A percentile compares a stretch with the other conserved stretches of the same genome.
phyloP scores from a whole-genome alignment of 768 basidiomycete species.

The Dacryopinax spathularia region DNA sequence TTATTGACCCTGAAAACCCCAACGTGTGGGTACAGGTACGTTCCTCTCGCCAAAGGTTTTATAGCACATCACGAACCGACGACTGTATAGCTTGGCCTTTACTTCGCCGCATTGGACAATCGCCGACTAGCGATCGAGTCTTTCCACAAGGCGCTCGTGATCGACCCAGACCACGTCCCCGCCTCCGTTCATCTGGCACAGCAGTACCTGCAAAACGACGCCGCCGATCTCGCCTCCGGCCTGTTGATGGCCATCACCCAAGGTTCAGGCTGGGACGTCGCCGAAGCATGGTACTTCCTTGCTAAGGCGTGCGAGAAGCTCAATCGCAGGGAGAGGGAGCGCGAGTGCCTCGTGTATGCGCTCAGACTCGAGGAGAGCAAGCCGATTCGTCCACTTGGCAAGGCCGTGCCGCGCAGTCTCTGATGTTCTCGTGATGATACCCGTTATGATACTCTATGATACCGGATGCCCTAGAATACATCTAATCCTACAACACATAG shows the following conservation, averaged over 20 bases:
- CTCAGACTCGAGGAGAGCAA: slow-evolving; percentile 32
- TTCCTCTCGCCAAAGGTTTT: background rate
- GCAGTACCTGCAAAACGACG: slow-evolving; percentile 46
- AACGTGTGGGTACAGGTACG: slow-evolving; percentile 90
- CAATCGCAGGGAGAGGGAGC: slow-evolving; percentile 52
- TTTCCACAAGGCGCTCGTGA: slow-evolving; percentile 79
- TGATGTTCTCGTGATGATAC: slow-evolving; percentile 2
- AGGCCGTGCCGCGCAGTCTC: slow-evolving; percentile 19
- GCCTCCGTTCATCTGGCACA: slow-evolving; percentile 67
- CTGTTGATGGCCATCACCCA: slow-evolving; percentile 63
- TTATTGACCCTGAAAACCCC: slow-evolving; percentile 69
- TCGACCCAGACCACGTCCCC: slow-evolving; percentile 62
- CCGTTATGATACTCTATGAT: background rate
- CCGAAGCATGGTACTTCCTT: slow-evolving; percentile 91
- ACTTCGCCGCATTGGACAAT: slow-evolving; percentile 45
- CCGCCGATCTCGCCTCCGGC: slow-evolving; percentile 70
- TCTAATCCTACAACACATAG: background rate
- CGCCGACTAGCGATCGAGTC: slow-evolving; percentile 54
- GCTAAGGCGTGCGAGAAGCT: slow-evolving; percentile 68
- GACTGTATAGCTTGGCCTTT: slow-evolving; percentile 52
- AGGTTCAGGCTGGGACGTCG: slow-evolving; percentile 74
- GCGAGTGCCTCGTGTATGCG: slow-evolving; percentile 60
- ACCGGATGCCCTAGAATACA: background rate
- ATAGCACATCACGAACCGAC: too few species aligned
- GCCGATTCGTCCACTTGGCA: slow-evolving; percentile 20